Evolutionary conservation across 495 filamentous ascomycete species (phyloP), one percentile per base, ranked within the genome.

Genomic region (Daldinia concentrica): DNA sequence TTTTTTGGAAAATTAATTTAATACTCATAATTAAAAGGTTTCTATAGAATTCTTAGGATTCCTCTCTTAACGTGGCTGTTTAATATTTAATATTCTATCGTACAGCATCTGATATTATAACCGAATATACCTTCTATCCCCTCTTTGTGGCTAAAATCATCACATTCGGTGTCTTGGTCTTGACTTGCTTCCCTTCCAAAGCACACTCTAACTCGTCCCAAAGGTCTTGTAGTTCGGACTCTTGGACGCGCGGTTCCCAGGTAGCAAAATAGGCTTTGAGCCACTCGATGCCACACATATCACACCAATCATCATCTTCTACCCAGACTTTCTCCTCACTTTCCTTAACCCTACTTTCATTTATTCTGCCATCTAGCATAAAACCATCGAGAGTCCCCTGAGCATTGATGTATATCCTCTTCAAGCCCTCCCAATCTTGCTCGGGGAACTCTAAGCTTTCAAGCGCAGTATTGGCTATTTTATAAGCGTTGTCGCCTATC

Each of bases 191-290:
- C 36, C 55, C 66, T 52, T 55, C 66, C n/a, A 69, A 60, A 22
- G 59, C 54, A 27, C 19, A 4, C 48, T 76, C 61, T 29, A 76
- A 24, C 52, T 74, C 70, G 59, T 76, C 61, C 73, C 71, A 74
- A 4, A 61, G 11, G 5, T 60, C 62, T 26, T 62, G 60, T 0
- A 71, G 60, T 37, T 71, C 66, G 9, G 60, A 29, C n/a, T 71
- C 64, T 45, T 60, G 71, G 48, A 67, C 32, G 41, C 1, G 50
- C 1, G 73, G 65, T 24, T 68, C 55, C 70, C 71, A 74, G 14
- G 73, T 76, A 52, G 56, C 60, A 22, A 74, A 1, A 71, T 74
- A 76, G 15, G 32, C 70, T 57, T 76, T 76, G 17, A 76, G 70
- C 59, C 65, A 74, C 7, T 71, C 50, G 29, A 76, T 66, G 6